phyloP scores from a whole-genome alignment of 208 protist genomes.

The Pavlovales sp. region DNA sequence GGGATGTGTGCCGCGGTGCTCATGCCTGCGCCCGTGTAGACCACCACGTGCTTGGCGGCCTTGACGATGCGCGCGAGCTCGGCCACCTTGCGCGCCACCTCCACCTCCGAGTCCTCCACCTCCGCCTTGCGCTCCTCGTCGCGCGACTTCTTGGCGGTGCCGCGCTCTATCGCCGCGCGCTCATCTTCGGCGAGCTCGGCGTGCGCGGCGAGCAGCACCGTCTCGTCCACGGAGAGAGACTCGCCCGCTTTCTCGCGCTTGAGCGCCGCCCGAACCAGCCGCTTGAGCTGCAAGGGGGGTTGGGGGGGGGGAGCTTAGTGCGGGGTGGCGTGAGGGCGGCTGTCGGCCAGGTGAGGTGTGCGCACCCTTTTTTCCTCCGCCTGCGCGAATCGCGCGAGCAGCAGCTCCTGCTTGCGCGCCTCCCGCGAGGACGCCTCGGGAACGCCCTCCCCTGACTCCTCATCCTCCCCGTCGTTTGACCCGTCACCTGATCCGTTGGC shows the following conservation, averaged over 20 bases:
- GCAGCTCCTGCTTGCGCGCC: not conserved
- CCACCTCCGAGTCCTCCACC: constrained; percentile 14
- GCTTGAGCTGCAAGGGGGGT: not conserved
- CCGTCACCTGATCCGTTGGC: too few species aligned
- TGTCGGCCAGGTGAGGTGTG: not conserved
- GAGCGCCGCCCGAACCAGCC: not conserved
- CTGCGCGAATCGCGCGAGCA: not conserved
- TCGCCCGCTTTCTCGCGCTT: not conserved
- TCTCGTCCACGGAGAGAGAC: not conserved
- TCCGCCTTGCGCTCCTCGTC: not conserved
- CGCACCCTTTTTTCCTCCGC: not conserved
- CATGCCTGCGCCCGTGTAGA: constrained; percentile 63
- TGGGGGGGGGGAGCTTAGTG: too few species aligned
- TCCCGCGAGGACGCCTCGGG: not conserved
- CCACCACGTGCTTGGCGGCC: constrained; percentile 49
- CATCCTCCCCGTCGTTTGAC: too few species aligned
- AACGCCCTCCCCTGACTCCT: too few species aligned
- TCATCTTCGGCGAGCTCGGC: not conserved
- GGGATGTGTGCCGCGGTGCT: constrained; percentile 54
- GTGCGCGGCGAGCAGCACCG: not conserved
- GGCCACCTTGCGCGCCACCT: constrained; percentile 1
- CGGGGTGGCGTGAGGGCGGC: too few species aligned
- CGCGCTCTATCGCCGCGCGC: not conserved
- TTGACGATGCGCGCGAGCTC: constrained; percentile 26
- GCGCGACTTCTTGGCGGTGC: not conserved